Conservation (phyloP, 495 filamentous ascomycete species). For the Thozetella sp. region DNA sequence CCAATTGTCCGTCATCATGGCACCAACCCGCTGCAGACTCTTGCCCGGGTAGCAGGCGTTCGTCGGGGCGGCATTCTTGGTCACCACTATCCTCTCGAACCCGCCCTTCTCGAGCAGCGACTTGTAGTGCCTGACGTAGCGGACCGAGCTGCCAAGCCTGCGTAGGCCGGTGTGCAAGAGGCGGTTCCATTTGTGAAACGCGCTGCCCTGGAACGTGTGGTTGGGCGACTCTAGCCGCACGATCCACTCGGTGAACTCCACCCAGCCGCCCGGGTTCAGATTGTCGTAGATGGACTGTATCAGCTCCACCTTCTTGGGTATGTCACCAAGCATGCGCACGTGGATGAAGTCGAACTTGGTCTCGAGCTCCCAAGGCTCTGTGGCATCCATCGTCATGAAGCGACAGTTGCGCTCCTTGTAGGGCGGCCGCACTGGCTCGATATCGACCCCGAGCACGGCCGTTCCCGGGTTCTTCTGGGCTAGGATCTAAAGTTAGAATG, state of each 20-base stretch:
- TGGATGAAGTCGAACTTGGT: slow-evolving; percentile 53
- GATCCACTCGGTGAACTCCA: slow-evolving; percentile 48
- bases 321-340: slow-evolving; percentile 39
- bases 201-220: slow-evolving; percentile 20
- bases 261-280: slow-evolving; percentile 48
- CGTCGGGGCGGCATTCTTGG: slow-evolving; percentile 46
- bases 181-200: slow-evolving; percentile 28
- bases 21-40: slow-evolving; percentile 47
- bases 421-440: slow-evolving; percentile 47
- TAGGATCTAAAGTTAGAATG: slow-evolving; percentile 6
- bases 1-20: slow-evolving; percentile 37
- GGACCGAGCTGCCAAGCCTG: slow-evolving; percentile 20
- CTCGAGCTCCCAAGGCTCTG: slow-evolving; percentile 48
- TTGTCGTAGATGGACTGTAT: slow-evolving; percentile 41
- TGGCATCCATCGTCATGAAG: slow-evolving; percentile 51
- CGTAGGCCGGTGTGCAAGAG: slow-evolving; percentile 23
- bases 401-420: slow-evolving; percentile 47
- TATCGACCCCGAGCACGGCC: slow-evolving; percentile 41
- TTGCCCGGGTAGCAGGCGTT: slow-evolving; percentile 53
- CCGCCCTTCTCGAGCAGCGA: slow-evolving; percentile 33
- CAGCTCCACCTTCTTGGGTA: slow-evolving; percentile 36
- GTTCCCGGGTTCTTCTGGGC: slow-evolving; percentile 22
- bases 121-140: slow-evolving; percentile 18
- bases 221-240: slow-evolving; percentile 29
- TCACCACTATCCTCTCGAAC: slow-evolving; percentile 45